Evolutionary conservation across 225 moss, liverwort and hornwort species (phyloP).

Genomic region (Straminergon stramineum): DNA sequence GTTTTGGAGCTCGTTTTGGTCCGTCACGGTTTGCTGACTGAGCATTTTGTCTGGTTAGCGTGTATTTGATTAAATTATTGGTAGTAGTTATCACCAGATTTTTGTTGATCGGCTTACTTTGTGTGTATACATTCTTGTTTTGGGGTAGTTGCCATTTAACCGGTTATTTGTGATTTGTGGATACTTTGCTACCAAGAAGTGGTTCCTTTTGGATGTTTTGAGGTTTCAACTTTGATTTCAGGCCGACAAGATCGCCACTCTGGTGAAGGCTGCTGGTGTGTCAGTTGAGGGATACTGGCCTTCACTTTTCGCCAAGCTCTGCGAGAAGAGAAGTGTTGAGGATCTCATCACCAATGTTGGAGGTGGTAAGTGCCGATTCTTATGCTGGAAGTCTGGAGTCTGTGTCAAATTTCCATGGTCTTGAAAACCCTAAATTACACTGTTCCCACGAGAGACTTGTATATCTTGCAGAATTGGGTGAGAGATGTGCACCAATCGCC

Average conservation of each 20-base stretch:
- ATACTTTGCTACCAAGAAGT: not conserved
- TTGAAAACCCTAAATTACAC: not conserved
- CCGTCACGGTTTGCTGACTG: too few relatives aligned
- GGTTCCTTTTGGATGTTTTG: not conserved
- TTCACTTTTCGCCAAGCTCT: slow-evolving; percentile 67
- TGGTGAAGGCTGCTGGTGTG: slow-evolving; percentile 62
- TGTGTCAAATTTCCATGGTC: not conserved
- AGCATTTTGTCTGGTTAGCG: not conserved
- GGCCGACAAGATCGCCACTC: slow-evolving; percentile 61
- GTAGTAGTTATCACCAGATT: not conserved
- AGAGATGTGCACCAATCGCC: not conserved
- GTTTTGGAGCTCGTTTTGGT: not conserved
- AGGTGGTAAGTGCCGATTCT: slow-evolving; percentile 25
- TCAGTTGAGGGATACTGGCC: slow-evolving; percentile 68
- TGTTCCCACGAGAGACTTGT: not conserved
- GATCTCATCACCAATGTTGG: slow-evolving; percentile 80
- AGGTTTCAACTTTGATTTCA: not conserved
- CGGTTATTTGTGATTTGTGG: not conserved
- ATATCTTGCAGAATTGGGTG: not conserved
- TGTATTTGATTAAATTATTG: not conserved
- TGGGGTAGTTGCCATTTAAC: not conserved
- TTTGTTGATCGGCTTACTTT: not conserved
- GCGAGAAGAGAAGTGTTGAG: slow-evolving; percentile 70
- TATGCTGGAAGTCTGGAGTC: not conserved
- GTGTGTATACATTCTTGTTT: not conserved